Percentiles rank a stretch among this genome's conserved stretches.
These are phyloP conservation scores for Delphinella strobiligena DNA, from an alignment of 2,329 filamentous ascomycete genomes.

Conservation along the genomic window DNA sequence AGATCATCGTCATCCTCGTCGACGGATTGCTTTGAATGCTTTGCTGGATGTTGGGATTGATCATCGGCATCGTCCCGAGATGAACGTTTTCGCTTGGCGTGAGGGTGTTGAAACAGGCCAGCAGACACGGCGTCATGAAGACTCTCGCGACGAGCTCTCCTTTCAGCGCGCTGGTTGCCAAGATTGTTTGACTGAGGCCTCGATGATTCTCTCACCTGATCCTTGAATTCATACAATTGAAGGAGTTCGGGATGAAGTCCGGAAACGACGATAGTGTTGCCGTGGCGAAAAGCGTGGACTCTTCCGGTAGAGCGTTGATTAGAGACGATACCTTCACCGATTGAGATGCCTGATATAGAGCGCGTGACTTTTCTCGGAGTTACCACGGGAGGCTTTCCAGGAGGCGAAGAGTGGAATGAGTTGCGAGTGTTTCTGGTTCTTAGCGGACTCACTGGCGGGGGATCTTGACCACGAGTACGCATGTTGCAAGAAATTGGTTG, in stretches of 20 bases:
- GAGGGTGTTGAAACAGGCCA: background rate
- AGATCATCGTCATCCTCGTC: slow-evolving; percentile 3
- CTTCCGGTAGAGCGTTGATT: background rate
- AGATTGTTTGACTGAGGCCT: slow-evolving; percentile 1
- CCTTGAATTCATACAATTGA: slow-evolving; percentile 2
- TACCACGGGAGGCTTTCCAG: background rate
- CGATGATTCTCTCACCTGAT: slow-evolving; percentile 1
- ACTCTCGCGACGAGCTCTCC: slow-evolving; percentile 5
- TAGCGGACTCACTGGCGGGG: background rate
- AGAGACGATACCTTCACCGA: background rate
- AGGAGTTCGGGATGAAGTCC: slow-evolving; percentile 4
- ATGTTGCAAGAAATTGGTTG: background rate
- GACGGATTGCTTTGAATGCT: background rate
- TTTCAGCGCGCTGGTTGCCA: slow-evolving; percentile 2
- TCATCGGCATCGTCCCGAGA: background rate
- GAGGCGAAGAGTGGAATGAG: background rate
- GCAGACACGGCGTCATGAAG: slow-evolving; percentile 1
- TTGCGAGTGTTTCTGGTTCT: background rate
- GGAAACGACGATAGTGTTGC: background rate
- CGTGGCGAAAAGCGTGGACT: background rate
- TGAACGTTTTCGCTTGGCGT: slow-evolving; percentile 1
- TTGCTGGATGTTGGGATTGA: background rate
- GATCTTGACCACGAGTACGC: background rate
- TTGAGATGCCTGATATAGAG: background rate
- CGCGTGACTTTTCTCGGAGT: background rate